A percentile compares a stretch with the other conserved stretches of the same genome.
Conservation (phyloP, 2,329 filamentous ascomycete genomes). For the Emmonsiellopsis sp. region DNA sequence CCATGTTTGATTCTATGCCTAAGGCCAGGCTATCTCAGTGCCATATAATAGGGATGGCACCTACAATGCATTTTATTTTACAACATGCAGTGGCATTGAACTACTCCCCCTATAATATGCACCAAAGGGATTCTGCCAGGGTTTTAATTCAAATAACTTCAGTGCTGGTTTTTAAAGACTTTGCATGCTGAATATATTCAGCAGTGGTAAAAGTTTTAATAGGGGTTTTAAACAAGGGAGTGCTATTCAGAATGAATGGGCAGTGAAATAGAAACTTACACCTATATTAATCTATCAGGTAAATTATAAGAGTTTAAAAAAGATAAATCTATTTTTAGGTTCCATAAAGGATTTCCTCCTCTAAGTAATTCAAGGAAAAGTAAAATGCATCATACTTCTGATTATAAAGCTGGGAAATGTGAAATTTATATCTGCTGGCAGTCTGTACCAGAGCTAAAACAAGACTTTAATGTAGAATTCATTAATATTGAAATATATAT, state of each 20-base stretch:
- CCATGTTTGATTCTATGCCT: slow-evolving; percentile 47
- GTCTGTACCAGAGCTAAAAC: too few relatives aligned
- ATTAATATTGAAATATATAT: slow-evolving; percentile 47
- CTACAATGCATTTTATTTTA: slow-evolving; percentile 60
- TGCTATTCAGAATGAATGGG: slow-evolving; percentile 55
- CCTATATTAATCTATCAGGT: slow-evolving; percentile 68
- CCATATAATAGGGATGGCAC: slow-evolving; percentile 56
- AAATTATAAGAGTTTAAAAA: slow-evolving; percentile 43
- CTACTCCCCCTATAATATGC: slow-evolving; percentile 15
- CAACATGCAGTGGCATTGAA: slow-evolving; percentile 21
- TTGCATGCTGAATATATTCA: slow-evolving; percentile 63
- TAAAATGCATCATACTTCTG: slow-evolving; percentile 16
- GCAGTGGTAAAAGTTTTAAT: slow-evolving; percentile 69
- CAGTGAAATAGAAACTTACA: slow-evolving; percentile 55
- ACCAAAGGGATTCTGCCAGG: slow-evolving; percentile 39
- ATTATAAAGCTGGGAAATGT: slow-evolving; percentile 56
- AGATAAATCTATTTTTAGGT: slow-evolving; percentile 53
- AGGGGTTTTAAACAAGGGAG: slow-evolving; percentile 65
- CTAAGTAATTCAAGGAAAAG: slow-evolving; percentile 45
- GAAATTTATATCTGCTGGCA: too few relatives aligned
- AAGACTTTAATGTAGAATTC: too few relatives aligned
- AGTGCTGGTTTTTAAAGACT: slow-evolving; percentile 37
- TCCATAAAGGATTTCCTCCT: slow-evolving; percentile 62
- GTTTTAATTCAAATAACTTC: slow-evolving; percentile 40
- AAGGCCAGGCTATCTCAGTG: slow-evolving; percentile 40